Evolutionary conservation across 345 rosid species (phyloP), one percentile per base, ranked within the genome.

Genomic region (Ricinus communis): DNA sequence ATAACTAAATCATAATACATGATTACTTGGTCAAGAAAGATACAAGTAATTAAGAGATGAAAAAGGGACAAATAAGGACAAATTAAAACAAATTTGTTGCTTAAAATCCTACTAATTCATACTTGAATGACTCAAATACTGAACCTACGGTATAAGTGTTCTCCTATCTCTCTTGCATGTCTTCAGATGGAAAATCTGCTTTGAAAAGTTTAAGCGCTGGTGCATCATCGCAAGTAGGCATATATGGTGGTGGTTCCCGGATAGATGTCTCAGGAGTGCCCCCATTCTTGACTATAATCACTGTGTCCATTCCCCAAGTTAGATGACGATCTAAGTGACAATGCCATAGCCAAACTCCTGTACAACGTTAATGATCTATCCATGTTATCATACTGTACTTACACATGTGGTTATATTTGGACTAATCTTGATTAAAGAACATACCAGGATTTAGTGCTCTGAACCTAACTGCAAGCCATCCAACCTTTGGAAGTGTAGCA

Each of bases 291-390:
- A 76, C 80, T 22, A 80, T 80, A 16, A 80, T 24, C 16, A 76
- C 77, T 0, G 77, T 69, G 52, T 43, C 45, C 83, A 80, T 80
- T 56, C 83, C 80, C 74, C 76, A 72, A 22, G 71, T 75, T 24
- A 36, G 66, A 52, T 80, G 83, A 21, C 71, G 46, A 31, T 73
- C 82, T 30, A 55, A 64, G 50, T 80, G 81, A 22, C 78, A 77
- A 31, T 62, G 75, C 72, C 67, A 65, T 7, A 63, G 8, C 67
- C 67, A 63, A 22, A 63, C 67, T 63, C 67, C 67, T 63, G 31
- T n/a, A 11, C 38, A 31, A 30, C 5, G 30, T 18, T 49, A 58
- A 13, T 5, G 5, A 15, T n/a, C n/a, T n/a, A n/a, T n/a, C n/a
- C n/a, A n/a, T n/a, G n/a, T n/a, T n/a, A 16, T 12, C 11, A 15